Percentiles rank a stretch among this genome's conserved stretches.
These are phyloP conservation scores for Candida boleticola DNA, from an alignment of 805 yeast genomes.

Conservation along the genomic window DNA sequence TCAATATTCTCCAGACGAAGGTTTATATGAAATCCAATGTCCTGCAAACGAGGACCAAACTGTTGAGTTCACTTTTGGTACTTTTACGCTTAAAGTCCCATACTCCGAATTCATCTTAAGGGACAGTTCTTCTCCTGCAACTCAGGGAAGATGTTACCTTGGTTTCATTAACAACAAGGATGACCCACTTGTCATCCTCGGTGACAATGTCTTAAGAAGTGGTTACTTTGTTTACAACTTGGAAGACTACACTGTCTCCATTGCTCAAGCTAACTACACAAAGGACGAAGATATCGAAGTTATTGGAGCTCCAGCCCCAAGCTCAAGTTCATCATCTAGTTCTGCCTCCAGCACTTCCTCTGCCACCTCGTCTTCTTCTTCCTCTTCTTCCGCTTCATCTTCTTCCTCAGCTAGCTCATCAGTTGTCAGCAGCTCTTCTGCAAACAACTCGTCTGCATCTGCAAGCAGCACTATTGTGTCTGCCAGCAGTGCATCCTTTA, in stretches of 20 bases:
- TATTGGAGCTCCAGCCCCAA: constrained; percentile 46
- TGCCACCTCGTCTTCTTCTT: no score
- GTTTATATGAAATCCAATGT: constrained; percentile 50
- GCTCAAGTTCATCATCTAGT: no score
- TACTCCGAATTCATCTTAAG: constrained; percentile 25
- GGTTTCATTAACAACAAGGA: neutral
- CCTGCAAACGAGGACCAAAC: constrained; percentile 14
- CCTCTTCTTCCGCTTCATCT: no score
- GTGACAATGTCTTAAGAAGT: constrained; percentile 62
- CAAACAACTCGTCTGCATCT: no score
- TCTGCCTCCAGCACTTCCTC: neutral
- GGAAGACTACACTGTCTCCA: constrained; percentile 48
- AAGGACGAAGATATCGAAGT: constrained; percentile 42
- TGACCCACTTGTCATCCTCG: constrained; percentile 41
- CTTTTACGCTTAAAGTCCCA: constrained; percentile 53
- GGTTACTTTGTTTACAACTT: constrained; percentile 66
- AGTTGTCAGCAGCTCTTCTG: no score
- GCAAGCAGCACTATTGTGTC: no score
- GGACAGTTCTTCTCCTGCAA: neutral
- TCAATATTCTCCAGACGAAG: constrained; percentile 34
- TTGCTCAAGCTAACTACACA: constrained; percentile 23
- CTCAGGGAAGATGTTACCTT: neutral
- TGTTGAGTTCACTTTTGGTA: constrained; percentile 55
- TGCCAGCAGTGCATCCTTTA: no score
- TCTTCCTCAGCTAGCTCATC: no score